Percentiles rank a stretch among this genome's conserved stretches.
Evolutionary conservation across 805 yeast genomes (phyloP).

Genomic region (Deakozyma indianensis): DNA sequence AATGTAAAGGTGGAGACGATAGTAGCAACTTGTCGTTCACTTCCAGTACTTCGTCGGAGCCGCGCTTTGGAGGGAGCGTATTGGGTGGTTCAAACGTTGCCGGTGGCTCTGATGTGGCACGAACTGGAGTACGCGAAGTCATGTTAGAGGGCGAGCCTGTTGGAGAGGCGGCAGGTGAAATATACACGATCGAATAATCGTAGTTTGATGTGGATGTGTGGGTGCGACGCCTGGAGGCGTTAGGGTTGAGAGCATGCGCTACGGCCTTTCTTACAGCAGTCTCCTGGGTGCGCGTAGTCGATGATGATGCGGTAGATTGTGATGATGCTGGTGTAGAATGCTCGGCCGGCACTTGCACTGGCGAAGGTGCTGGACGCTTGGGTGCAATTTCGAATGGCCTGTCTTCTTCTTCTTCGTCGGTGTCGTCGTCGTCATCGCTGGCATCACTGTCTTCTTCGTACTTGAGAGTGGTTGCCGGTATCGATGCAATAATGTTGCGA

Average conservation of each 20-base stretch:
- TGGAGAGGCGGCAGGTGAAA: not conserved
- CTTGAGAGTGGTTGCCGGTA: conserved; percentile 81
- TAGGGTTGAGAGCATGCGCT: not conserved
- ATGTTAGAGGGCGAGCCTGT: not conserved
- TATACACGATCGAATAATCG: conserved; percentile 1
- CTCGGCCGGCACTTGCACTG: not conserved
- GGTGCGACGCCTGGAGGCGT: not conserved
- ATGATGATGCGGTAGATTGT: too few relatives aligned
- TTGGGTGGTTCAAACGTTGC: not conserved
- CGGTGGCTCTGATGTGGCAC: not conserved
- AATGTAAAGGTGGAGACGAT: not conserved
- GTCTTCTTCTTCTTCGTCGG: not conserved
- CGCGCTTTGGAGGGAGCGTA: not conserved
- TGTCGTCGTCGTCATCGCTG: conserved; percentile 24
- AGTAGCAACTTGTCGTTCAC: not conserved
- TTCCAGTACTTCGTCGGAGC: not conserved
- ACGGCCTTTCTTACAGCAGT: not conserved
- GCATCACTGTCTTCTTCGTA: conserved; percentile 55
- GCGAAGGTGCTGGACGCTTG: not conserved
- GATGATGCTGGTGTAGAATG: not conserved
- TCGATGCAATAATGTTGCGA: conserved; percentile 50
- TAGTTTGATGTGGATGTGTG: not conserved
- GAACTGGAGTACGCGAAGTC: not conserved
- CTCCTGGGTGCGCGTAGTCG: not conserved
- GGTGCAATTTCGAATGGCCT: not conserved